Percentiles rank a stretch among this genome's conserved stretches.
phyloP scores from a whole-genome alignment of 345 rosid species.

The Hirschfeldia incana region DNA sequence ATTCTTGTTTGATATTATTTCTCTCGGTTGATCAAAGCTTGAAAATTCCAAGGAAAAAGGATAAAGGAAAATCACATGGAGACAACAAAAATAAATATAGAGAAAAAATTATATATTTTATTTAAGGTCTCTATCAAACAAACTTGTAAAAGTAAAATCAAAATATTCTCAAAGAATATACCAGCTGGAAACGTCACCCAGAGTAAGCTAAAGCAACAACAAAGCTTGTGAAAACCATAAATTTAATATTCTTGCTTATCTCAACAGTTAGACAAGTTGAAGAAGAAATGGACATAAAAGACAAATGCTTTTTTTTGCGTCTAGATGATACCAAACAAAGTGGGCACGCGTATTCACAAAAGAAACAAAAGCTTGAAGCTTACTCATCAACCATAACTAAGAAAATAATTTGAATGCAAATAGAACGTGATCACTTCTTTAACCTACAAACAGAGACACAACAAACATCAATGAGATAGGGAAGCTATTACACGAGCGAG shows the following conservation, averaged over 20 bases:
- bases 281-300: slow-evolving; percentile 10
- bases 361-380: slow-evolving; percentile 34
- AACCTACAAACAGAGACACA: slow-evolving; percentile 31
- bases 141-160: slow-evolving; percentile 24
- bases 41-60: slow-evolving; percentile 44
- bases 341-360: slow-evolving; percentile 27
- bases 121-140: slow-evolving; percentile 27
- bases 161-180: slow-evolving; percentile 36
- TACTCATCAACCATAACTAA: slow-evolving; percentile 32
- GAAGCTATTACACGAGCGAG: slow-evolving; percentile 32
- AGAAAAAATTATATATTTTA: slow-evolving; percentile 12
- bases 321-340: slow-evolving; percentile 11
- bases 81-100: slow-evolving; percentile 16
- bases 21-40: slow-evolving; percentile 35
- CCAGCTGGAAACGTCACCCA: slow-evolving; percentile 27
- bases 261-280: slow-evolving; percentile 25
- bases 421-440: not conserved
- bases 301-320: slow-evolving; percentile 1
- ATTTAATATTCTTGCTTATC: slow-evolving; percentile 27
- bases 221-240: slow-evolving; percentile 1
- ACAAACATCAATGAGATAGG: slow-evolving; percentile 26
- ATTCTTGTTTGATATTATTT: not conserved
- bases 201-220: slow-evolving; percentile 29
- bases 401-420: not conserved
- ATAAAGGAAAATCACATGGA: slow-evolving; percentile 27